A percentile compares a stretch with the other conserved stretches of the same genome.
These are phyloP conservation scores for Ustilago sp. DNA, from an alignment of 1,284 basidiomycete genomes.

Conservation along the genomic window DNA sequence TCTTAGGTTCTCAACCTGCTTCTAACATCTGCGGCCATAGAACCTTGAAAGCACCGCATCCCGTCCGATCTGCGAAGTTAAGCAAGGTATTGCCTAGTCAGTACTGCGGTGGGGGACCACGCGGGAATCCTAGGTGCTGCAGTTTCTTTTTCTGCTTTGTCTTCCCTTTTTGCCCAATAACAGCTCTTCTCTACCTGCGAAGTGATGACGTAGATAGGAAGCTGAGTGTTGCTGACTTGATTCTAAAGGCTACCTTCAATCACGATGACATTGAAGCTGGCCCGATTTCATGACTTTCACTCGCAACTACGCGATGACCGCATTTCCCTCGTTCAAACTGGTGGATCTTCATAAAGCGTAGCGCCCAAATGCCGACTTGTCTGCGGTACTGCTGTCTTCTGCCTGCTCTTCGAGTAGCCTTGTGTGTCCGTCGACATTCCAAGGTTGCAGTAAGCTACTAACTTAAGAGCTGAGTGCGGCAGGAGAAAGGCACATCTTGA, in stretches of 20 bases:
- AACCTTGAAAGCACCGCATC: constrained; percentile 83
- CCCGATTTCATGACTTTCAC: neutral
- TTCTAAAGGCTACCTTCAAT: neutral
- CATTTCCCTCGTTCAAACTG: neutral
- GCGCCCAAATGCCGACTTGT: neutral
- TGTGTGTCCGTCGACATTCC: too few species aligned
- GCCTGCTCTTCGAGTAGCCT: neutral
- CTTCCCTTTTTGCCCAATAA: too few species aligned
- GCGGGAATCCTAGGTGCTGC: constrained; percentile 84
- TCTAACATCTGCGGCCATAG: constrained; percentile 78
- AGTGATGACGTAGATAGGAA: too few species aligned
- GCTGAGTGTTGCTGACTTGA: too few species aligned
- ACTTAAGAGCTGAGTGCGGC: neutral
- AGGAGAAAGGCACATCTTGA: neutral
- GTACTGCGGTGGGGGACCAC: constrained; percentile 87
- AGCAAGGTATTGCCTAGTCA: constrained; percentile 82
- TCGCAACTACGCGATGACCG: neutral
- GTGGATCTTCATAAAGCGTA: constrained; percentile 2
- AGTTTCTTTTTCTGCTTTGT: constrained; percentile 70
- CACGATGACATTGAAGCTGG: neutral
- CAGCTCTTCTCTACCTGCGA: too few species aligned
- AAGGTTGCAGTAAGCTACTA: neutral
- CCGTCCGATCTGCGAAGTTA: constrained; percentile 84
- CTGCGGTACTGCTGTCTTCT: neutral
- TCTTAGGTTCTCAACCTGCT: too few species aligned